phyloP scores from a whole-genome alignment of 1,284 basidiomycete species.

The Leccinum subrobustum region DNA sequence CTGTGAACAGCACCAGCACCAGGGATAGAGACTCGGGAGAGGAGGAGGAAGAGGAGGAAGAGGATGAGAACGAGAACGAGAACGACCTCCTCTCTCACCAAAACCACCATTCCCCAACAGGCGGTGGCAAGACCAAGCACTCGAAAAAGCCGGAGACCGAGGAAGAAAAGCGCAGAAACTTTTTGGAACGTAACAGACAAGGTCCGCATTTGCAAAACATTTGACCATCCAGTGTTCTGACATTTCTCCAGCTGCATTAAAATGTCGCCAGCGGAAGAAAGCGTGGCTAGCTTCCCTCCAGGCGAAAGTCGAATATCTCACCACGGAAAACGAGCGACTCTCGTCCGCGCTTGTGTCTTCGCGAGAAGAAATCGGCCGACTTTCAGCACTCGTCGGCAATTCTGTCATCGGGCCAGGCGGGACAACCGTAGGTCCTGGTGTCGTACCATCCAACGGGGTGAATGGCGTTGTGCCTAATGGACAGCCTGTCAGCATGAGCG shows the following conservation, averaged over 20 bases:
- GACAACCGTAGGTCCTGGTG: slow-evolving; percentile 28
- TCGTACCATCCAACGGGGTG: slow-evolving; percentile 24
- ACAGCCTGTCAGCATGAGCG: slow-evolving; percentile 46
- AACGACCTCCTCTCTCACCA: slow-evolving; percentile 38
- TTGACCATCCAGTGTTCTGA: slow-evolving; percentile 7
- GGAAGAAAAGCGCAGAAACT: slow-evolving; percentile 93
- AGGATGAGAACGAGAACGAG: slow-evolving; percentile 48
- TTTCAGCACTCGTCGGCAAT: slow-evolving; percentile 67
- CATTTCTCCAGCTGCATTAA: slow-evolving; percentile 77
- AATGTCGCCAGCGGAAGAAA: slow-evolving; percentile 98
- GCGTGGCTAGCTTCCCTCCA: slow-evolving; percentile 94
- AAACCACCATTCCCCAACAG: slow-evolving; percentile 28
- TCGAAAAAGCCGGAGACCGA: slow-evolving; percentile 86
- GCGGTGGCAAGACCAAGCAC: slow-evolving; percentile 28
- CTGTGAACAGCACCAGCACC: slow-evolving; percentile 31
- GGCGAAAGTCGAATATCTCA: slow-evolving; percentile 88
- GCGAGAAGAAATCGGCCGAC: slow-evolving; percentile 76
- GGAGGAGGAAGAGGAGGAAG: slow-evolving; percentile 51
- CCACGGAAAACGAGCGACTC: slow-evolving; percentile 93
- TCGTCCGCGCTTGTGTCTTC: slow-evolving; percentile 72
- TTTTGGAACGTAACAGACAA: slow-evolving; percentile 92
- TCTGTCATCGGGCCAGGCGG: slow-evolving; percentile 48
- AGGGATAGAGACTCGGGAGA: slow-evolving; percentile 36
- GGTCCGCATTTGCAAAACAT: slow-evolving; percentile 48
- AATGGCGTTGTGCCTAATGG: slow-evolving; percentile 33